A percentile compares a stretch with the other conserved stretches of the same genome.
Conservation (phyloP, 495 filamentous ascomycete genomes). For the Cairneyella variabilis region DNA sequence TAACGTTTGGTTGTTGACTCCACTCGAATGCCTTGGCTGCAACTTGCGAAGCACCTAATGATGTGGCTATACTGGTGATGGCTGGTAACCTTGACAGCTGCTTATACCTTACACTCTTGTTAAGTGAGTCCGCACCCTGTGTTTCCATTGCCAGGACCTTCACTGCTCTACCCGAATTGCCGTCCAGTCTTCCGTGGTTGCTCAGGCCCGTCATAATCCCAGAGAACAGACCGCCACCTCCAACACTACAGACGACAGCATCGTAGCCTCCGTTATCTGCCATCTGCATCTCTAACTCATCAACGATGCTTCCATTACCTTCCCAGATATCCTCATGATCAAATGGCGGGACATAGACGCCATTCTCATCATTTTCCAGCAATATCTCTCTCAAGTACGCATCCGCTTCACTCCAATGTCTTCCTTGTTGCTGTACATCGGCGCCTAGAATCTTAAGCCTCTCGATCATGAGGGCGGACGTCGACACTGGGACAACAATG, state of each 20-base stretch:
- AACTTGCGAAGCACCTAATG: conserved; percentile 72
- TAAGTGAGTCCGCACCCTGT: conserved; percentile 69
- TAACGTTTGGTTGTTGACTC: conserved; percentile 42
- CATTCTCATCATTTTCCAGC: conserved; percentile 45
- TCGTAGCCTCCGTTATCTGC: conserved; percentile 32
- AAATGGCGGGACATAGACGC: conserved; percentile 90
- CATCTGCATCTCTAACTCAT: conserved; percentile 66
- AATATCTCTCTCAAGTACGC: conserved; percentile 60
- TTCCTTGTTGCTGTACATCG: conserved; percentile 64
- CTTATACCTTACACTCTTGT: conserved; percentile 53
- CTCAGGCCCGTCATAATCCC: conserved; percentile 75
- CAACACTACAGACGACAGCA: conserved; percentile 73
- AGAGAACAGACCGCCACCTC: conserved; percentile 82
- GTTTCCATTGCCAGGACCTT: conserved; percentile 79
- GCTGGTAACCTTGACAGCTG: conserved; percentile 61
- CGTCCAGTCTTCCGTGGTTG: conserved; percentile 31
- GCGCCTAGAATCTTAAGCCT: conserved; percentile 50
- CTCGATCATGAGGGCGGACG: conserved; percentile 64
- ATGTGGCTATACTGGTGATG: conserved; percentile 80
- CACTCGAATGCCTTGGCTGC: conserved; percentile 59
- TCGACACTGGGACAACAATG: conserved; percentile 72
- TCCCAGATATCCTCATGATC: conserved; percentile 84
- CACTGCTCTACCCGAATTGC: conserved; percentile 9
- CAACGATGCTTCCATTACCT: conserved; percentile 68
- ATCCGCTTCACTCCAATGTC: conserved; percentile 76